A percentile compares a stretch with the other conserved stretches of the same genome.
Conservation (phyloP, 2,329 filamentous ascomycete genomes). For the Dendrostoma leiphaemia region DNA sequence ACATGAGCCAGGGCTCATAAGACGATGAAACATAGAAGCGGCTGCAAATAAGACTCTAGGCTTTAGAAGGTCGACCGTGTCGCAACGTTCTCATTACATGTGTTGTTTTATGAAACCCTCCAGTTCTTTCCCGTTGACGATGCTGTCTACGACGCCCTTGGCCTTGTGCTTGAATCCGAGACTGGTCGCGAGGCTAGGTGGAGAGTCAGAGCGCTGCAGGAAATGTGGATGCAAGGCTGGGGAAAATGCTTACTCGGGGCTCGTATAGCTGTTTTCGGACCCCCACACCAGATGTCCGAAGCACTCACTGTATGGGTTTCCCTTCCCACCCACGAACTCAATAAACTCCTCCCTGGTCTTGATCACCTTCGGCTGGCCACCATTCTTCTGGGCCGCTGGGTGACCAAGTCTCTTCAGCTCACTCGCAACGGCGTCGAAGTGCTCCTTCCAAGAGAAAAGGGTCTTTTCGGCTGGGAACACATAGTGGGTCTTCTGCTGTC, state of each 20-base stretch:
- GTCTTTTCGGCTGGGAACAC: constrained; percentile 17
- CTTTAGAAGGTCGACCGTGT: not conserved
- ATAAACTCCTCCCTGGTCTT: constrained; percentile 13
- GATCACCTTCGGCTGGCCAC: constrained; percentile 8
- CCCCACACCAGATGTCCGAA: constrained; percentile 15
- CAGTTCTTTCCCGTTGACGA: constrained; percentile 15
- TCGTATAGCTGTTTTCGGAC: constrained; percentile 17
- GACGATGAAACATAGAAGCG: not conserved
- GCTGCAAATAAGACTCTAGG: no score
- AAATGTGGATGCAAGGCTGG: not conserved
- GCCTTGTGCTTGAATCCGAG: constrained; percentile 18
- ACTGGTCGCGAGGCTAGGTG: constrained; percentile 2
- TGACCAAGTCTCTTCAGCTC: constrained; percentile 17
- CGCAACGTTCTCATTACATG: not conserved
- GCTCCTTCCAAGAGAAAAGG: constrained; percentile 16
- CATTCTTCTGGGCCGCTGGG: constrained; percentile 5
- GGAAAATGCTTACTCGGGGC: constrained; percentile 13
- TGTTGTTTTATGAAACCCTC: constrained; percentile 16
- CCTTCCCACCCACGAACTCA: constrained; percentile 16
- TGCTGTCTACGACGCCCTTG: constrained; percentile 18
- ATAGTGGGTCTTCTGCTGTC: constrained; percentile 17
- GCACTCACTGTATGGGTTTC: constrained; percentile 15
- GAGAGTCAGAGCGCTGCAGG: not conserved
- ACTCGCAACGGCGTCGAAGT: constrained; percentile 15
- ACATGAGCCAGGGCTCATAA: not conserved